Base-by-base conservation (phyloP, 257 asterid genomes). In the Rauvolfia tetraphylla region DNA sequence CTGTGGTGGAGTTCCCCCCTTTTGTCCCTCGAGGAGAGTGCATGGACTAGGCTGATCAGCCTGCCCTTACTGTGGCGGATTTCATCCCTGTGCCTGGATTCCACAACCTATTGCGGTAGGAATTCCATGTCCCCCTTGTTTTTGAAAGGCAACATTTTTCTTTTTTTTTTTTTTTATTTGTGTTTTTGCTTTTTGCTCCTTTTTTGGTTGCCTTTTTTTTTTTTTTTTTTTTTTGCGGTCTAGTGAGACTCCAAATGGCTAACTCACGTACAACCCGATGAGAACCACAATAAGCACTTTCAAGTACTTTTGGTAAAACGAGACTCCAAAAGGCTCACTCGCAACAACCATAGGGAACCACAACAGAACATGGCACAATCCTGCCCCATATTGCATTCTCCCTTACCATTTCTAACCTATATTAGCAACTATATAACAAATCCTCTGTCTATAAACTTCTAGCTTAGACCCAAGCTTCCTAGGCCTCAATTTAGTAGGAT, bases 1-100 rank as follows among this genome's bases (percentile, higher is more conserved):
- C 58, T 53, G 58, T 20, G 58, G 58, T 53, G 58, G 58, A 53
- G 58, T 53, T 53, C 58, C 58, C 58, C 58, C 58, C 56, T 49
- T 48, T 53, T 53, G 58, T 53, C 58, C 58, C 58, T 53, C 58
- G 58, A 53, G 10, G 58, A 53, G 25, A 53, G n/a, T 53, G 58
- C 25, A 53, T 53, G 58, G 8, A 53, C 58, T 53, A 53, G n/a
- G 58, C 58, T 53, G 18, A 53, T 20, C 25, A 53, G 25, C 58
- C 58, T 14, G 58, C 25, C n/a, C 25, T 53, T 53, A 53, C 14
- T 20, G 58, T 53, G 25, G n/a, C 18, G 58, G 58, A 53, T 53
- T 53, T 53, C 25, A 53, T 53, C 58, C 58, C 58, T 17, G n/a
- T 53, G 58, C 25, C 56, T 49, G 51, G 51, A 44, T 44, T 44